phyloP scores from a whole-genome alignment of 1,284 basidiomycete genomes.

The Ceratobasidium sp. region DNA sequence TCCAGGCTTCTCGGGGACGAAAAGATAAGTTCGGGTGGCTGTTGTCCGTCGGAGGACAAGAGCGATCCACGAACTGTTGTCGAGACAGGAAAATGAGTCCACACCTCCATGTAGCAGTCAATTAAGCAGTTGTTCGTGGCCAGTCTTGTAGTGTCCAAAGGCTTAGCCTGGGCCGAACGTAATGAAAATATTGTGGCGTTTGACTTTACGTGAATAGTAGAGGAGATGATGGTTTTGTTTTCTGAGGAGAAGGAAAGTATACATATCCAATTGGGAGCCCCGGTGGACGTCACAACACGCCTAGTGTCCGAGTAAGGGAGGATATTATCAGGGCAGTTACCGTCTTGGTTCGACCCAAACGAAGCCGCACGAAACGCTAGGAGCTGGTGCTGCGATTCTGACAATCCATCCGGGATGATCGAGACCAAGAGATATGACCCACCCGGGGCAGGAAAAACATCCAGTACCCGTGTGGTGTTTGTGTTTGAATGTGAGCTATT shows the following conservation, averaged over 20 bases:
- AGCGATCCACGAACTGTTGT: conserved; percentile 59
- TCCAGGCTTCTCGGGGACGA: conserved; percentile 54
- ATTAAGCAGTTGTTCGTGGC: conserved; percentile 63
- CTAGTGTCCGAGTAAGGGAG: conserved; percentile 51
- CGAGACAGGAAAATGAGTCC: conserved; percentile 70
- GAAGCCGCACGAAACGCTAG: conserved; percentile 66
- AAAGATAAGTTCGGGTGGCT: conserved; percentile 57
- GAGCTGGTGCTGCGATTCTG: conserved; percentile 47
- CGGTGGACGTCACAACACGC: conserved; percentile 61
- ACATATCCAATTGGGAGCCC: conserved; percentile 58
- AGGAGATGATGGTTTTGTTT: conserved; percentile 55
- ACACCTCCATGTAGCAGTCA: conserved; percentile 68
- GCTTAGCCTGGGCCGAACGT: conserved; percentile 40
- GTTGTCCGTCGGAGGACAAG: conserved; percentile 56
- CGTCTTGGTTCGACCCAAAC: conserved; percentile 62
- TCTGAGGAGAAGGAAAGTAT: conserved; percentile 57
- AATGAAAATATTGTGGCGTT: conserved; percentile 67
- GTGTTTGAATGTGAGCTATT: background rate
- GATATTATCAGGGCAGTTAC: conserved; percentile 54
- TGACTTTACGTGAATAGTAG: conserved; percentile 63
- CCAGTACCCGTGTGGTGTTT: background rate
- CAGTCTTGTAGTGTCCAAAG: background rate
- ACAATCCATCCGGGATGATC: conserved; percentile 50
- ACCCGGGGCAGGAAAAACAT: conserved; percentile 13
- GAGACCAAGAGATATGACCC: conserved; percentile 49